phyloP scores from a whole-genome alignment of 2,329 filamentous ascomycete species.

The Thermothelomyces thermophilus region DNA sequence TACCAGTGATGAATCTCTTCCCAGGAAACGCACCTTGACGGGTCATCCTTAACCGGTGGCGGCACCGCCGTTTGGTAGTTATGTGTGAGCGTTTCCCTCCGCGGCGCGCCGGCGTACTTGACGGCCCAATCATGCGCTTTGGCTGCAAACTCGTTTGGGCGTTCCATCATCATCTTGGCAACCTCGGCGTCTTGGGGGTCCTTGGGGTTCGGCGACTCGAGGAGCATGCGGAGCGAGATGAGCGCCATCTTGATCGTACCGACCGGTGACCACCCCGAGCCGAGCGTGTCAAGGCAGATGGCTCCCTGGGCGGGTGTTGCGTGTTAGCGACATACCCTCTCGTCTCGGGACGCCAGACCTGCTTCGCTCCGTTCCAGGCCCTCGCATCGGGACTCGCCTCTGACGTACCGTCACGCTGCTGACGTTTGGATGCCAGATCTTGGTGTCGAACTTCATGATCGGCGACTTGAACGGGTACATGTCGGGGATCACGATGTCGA shows the following conservation, averaged over 20 bases:
- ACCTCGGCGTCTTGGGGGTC: slow-evolving; percentile 97
- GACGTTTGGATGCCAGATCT: slow-evolving; percentile 96
- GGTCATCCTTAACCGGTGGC: slow-evolving; percentile 28
- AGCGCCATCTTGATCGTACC: slow-evolving; percentile 94
- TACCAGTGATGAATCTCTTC: too few species aligned
- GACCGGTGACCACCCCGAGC: slow-evolving; percentile 87
- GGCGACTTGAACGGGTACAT: slow-evolving; percentile 94
- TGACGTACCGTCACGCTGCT: slow-evolving; percentile 76
- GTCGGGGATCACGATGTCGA: slow-evolving; percentile 81
- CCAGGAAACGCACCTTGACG: slow-evolving; percentile 13
- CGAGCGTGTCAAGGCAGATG: slow-evolving; percentile 92
- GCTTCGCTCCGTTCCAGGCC: too few species aligned
- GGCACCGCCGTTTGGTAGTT: slow-evolving; percentile 42
- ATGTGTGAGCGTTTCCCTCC: slow-evolving; percentile 32
- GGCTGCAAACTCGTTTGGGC: slow-evolving; percentile 70
- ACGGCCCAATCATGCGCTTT: slow-evolving; percentile 90
- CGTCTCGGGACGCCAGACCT: not conserved
- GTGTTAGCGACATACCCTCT: slow-evolving; percentile 9
- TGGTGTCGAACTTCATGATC: slow-evolving; percentile 83
- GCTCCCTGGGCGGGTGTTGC: slow-evolving; percentile 62
- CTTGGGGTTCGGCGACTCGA: slow-evolving; percentile 89
- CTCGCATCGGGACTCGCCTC: not conserved
- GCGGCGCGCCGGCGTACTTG: slow-evolving; percentile 69
- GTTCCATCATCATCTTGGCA: slow-evolving; percentile 76
- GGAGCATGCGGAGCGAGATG: slow-evolving; percentile 84